These are phyloP conservation scores for Asterochloris sp. DNA, from an alignment of 139 green algal species.

Conservation along the genomic window DNA sequence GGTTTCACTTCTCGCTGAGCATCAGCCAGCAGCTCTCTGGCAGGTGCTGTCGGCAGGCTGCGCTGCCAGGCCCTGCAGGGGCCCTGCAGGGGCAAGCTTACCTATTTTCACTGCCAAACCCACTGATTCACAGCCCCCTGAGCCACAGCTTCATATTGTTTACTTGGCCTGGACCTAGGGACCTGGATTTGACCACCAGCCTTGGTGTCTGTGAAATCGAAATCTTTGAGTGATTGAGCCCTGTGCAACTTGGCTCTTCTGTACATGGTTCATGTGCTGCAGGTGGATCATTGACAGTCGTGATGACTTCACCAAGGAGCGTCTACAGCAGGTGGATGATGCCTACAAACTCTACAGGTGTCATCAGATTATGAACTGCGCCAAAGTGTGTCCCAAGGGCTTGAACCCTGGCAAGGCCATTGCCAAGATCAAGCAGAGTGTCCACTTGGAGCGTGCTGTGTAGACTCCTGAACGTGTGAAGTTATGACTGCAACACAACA, in stretches of 20 bases:
- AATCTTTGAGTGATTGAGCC: too few species aligned
- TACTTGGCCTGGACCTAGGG: too few species aligned
- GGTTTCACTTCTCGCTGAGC: background rate
- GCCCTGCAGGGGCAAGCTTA: too few species aligned
- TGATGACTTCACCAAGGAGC: constrained; percentile 90
- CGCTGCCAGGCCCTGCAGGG: background rate
- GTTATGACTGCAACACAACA: too few species aligned
- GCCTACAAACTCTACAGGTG: constrained; percentile 97
- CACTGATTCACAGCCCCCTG: too few species aligned
- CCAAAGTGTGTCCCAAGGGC: constrained; percentile 76
- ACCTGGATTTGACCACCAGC: too few species aligned
- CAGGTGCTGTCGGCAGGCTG: background rate
- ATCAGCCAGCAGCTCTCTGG: too few species aligned
- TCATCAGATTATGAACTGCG: constrained; percentile 98
- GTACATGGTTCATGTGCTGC: constrained; percentile 1
- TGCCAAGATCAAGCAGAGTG: constrained; percentile 92
- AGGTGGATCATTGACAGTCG: constrained; percentile 90
- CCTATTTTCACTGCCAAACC: too few species aligned
- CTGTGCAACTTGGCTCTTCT: background rate
- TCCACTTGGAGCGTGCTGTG: constrained; percentile 40
- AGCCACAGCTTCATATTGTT: too few species aligned
- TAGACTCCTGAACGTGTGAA: constrained; percentile 1
- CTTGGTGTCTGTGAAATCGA: too few species aligned
- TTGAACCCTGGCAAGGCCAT: constrained; percentile 97
- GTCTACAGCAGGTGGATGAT: constrained; percentile 88